A percentile compares a stretch with the other conserved stretches of the same genome.
Evolutionary conservation across 2,329 filamentous ascomycete species (phyloP).

Genomic region (Venturia asperata): DNA sequence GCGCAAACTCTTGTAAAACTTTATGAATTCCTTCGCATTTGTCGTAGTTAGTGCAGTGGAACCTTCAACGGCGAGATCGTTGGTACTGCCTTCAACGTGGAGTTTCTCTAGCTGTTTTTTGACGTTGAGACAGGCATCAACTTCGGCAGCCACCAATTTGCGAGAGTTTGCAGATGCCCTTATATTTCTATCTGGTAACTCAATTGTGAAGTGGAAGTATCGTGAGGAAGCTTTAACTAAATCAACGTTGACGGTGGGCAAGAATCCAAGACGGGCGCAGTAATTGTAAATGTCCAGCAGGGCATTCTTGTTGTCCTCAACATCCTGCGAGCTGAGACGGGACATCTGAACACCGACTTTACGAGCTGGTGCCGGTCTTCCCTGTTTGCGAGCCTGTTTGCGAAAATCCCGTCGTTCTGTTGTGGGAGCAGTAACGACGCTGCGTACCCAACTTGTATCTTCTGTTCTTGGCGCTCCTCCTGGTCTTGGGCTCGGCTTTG

Average conservation of each 20-base stretch:
- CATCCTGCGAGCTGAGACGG: background rate
- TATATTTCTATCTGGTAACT: background rate
- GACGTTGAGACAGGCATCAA: background rate
- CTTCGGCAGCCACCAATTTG: background rate
- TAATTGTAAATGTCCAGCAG: slow-evolving; percentile 1
- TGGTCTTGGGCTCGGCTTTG: background rate
- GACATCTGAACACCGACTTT: background rate
- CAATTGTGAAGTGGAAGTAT: background rate
- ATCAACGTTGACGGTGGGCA: background rate
- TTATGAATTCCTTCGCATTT: slow-evolving; percentile 1
- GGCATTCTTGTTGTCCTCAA: background rate
- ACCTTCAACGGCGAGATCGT: background rate
- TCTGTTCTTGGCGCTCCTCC: no score
- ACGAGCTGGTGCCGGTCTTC: background rate
- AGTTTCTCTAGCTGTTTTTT: slow-evolving; percentile 10
- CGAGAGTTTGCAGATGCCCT: background rate
- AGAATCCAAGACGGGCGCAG: background rate
- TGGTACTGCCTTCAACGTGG: background rate
- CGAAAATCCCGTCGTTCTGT: background rate
- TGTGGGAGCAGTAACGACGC: no score
- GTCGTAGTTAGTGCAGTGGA: background rate
- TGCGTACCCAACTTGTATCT: no score
- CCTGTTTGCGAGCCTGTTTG: background rate
- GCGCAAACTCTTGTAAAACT: background rate
- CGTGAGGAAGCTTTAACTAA: no score